Conservation (phyloP, 768 basidiomycete species). For the Neoboletus magnificus region DNA sequence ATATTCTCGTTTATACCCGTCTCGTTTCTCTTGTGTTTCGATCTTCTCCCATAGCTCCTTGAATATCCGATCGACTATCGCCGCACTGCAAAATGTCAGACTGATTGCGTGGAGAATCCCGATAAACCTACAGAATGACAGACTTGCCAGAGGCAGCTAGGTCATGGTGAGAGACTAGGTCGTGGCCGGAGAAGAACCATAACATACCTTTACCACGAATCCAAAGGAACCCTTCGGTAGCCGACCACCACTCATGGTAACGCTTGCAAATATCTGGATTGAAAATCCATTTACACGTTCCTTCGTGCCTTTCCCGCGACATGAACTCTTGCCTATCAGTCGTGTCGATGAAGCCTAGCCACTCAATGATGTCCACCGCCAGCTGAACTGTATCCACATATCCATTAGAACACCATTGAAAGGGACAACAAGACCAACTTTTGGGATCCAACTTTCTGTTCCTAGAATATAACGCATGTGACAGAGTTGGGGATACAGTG, state of each 20-base stretch:
- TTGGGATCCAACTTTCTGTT: slow-evolving; percentile 21
- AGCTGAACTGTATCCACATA: slow-evolving; percentile 18
- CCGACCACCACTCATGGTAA: slow-evolving; percentile 20
- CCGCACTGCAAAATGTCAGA: slow-evolving; percentile 17
- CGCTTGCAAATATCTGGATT: slow-evolving; percentile 13
- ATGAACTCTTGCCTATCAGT: slow-evolving; percentile 25
- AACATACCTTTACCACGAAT: slow-evolving; percentile 22
- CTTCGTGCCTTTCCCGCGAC: slow-evolving; percentile 22
- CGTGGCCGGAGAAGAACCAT: neutral
- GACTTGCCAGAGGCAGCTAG: slow-evolving; percentile 24
- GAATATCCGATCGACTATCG: slow-evolving; percentile 23
- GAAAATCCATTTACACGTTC: slow-evolving; percentile 26
- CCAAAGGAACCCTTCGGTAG: slow-evolving; percentile 24
- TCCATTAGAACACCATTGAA: slow-evolving; percentile 1
- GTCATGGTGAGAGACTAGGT: slow-evolving; percentile 1
- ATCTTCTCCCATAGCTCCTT: slow-evolving; percentile 24
- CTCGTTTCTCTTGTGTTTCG: slow-evolving; percentile 17
- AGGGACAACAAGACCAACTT: slow-evolving; percentile 6
- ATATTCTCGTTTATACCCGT: slow-evolving; percentile 11
- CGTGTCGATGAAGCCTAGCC: slow-evolving; percentile 24
- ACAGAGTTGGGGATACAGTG: neutral
- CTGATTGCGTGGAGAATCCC: neutral
- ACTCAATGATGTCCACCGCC: slow-evolving; percentile 18
- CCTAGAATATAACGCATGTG: slow-evolving; percentile 7
- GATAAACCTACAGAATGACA: slow-evolving; percentile 19